Evolutionary conservation across 176 grass and related monocot species (phyloP).

Genomic region (Sorghum bicolor): DNA sequence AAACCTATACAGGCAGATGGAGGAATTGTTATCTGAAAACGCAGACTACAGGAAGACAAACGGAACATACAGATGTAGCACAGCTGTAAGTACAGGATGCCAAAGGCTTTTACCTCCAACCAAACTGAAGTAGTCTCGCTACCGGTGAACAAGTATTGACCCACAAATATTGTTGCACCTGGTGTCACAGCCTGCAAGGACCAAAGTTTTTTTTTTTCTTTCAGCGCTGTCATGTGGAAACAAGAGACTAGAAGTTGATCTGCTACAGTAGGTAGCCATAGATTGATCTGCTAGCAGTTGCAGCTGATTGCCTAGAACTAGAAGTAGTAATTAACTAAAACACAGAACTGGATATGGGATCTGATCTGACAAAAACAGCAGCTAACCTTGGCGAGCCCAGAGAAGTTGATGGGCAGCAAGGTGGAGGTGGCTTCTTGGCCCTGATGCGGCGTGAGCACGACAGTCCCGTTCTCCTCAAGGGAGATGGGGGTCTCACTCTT

Average conservation of each 20-base stretch:
- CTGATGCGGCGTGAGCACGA: constrained; percentile 76
- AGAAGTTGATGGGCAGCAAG: constrained; percentile 93
- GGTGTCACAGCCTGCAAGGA: constrained; percentile 71
- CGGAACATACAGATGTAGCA: background rate
- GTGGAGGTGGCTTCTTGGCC: constrained; percentile 61
- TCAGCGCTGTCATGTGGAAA: background rate
- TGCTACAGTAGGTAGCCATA: background rate
- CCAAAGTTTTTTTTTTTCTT: background rate
- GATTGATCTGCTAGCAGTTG: background rate
- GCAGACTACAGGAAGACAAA: background rate
- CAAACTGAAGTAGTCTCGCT: constrained; percentile 99
- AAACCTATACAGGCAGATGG: constrained; percentile 54
- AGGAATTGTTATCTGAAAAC: constrained; percentile 11
- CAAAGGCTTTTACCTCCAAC: constrained; percentile 61
- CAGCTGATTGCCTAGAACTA: background rate
- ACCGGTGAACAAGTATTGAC: constrained; percentile 98
- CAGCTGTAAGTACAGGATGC: background rate
- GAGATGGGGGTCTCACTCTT: constrained; percentile 70
- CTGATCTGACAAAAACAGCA: background rate
- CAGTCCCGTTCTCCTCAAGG: constrained; percentile 77
- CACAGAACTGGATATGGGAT: constrained; percentile 8
- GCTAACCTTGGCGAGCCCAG: constrained; percentile 73
- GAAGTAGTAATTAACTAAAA: background rate
- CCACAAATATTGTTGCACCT: constrained; percentile 93
- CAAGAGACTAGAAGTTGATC: background rate